Evolutionary conservation across 2,329 filamentous ascomycete genomes (phyloP).

Genomic region (Zasmidium cellare): DNA sequence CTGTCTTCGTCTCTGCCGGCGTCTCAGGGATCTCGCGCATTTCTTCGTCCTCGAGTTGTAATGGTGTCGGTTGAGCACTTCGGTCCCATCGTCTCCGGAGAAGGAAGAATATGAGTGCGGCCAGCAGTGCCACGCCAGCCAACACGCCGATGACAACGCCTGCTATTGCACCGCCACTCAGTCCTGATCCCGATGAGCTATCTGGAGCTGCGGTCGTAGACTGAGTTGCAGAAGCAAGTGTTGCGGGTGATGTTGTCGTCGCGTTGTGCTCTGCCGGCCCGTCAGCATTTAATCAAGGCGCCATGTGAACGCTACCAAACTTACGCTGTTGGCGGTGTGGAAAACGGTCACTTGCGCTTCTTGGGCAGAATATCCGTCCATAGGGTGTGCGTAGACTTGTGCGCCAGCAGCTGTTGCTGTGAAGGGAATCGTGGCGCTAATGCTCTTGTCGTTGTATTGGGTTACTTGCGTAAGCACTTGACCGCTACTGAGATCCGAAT

Average conservation of each 20-base stretch:
- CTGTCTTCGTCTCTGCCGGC: background rate
- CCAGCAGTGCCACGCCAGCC: constrained; percentile 4
- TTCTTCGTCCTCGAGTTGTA: background rate
- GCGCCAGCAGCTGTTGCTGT: constrained; percentile 5
- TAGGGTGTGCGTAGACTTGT: constrained; percentile 16
- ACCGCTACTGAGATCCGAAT: constrained; percentile 9
- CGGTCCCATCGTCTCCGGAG: background rate
- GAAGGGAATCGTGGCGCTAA: constrained; percentile 8
- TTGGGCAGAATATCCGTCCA: constrained; percentile 13
- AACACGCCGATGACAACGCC: constrained; percentile 10
- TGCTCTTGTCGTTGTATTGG: constrained; percentile 14
- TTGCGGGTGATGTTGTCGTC: background rate
- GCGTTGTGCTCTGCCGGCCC: background rate
- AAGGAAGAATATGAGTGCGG: constrained; percentile 6
- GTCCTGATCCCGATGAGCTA: background rate
- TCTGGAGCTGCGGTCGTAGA: background rate
- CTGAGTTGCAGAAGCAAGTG: background rate
- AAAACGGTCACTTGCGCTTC: background rate
- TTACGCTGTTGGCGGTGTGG: constrained; percentile 7
- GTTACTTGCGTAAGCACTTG: constrained; percentile 9
- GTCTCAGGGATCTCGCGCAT: background rate
- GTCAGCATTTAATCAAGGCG: background rate
- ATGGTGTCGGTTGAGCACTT: background rate
- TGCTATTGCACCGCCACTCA: constrained; percentile 9
- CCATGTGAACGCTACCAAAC: background rate